phyloP scores from a whole-genome alignment of 1,284 basidiomycete species.

The Schizophyllum commune region DNA sequence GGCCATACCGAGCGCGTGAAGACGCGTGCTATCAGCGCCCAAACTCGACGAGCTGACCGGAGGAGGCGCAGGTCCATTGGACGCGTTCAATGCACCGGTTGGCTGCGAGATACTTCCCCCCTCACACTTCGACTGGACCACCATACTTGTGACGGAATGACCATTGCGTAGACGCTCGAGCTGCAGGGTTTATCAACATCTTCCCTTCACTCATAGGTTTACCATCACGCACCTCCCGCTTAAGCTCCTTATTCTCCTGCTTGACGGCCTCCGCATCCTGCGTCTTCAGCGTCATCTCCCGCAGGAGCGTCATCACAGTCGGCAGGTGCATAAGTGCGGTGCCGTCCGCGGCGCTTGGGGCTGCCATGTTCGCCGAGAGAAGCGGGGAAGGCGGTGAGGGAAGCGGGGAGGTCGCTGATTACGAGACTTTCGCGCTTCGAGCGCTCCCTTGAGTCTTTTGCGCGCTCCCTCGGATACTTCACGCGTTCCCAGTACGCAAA shows the following conservation, averaged over 20 bases:
- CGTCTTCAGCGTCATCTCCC: background rate
- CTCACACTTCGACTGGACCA: background rate
- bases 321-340: background rate
- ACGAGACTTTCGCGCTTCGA: too few relatives aligned
- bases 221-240: background rate
- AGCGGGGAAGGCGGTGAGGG: background rate
- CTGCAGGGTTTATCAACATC: background rate
- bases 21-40: background rate
- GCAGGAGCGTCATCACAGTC: background rate
- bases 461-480: background rate
- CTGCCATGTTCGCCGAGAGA: background rate
- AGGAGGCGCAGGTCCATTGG: background rate
- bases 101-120: background rate
- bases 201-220: background rate
- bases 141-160: background rate
- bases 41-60: background rate
- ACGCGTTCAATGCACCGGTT: background rate
- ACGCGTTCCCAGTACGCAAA: background rate
- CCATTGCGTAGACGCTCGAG: background rate
- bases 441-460: too few relatives aligned
- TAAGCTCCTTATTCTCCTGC: background rate
- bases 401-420: background rate
- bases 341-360: too few relatives aligned
- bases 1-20: background rate
- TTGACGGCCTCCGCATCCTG: background rate